These are phyloP conservation scores for Penicillium chermesinum DNA, from an alignment of 495 filamentous ascomycete genomes.

Conservation along the genomic window DNA sequence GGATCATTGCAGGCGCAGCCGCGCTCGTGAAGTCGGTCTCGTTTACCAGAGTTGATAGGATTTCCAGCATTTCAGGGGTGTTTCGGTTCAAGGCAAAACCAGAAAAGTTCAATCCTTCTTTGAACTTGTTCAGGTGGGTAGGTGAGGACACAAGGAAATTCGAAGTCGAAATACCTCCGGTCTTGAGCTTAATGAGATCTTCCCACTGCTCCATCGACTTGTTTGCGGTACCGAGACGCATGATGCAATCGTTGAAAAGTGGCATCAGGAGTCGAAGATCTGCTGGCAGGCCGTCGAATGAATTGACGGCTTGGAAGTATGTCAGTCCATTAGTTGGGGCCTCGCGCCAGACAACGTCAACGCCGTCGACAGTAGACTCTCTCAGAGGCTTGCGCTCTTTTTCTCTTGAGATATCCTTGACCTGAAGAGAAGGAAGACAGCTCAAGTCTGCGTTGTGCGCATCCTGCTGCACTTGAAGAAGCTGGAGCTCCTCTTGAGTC, in stretches of 20 bases:
- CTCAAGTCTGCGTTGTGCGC: slow-evolving; percentile 77
- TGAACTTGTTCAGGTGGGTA: slow-evolving; percentile 58
- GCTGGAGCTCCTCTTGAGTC: slow-evolving; percentile 68
- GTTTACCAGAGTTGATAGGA: slow-evolving; percentile 69
- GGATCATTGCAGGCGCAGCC: slow-evolving; percentile 72
- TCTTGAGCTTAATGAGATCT: slow-evolving; percentile 92
- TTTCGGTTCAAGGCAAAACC: slow-evolving; percentile 87
- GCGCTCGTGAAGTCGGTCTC: slow-evolving; percentile 87
- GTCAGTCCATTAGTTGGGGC: slow-evolving; percentile 93
- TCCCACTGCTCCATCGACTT: slow-evolving; percentile 92
- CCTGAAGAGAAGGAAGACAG: slow-evolving; percentile 80
- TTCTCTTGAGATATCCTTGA: slow-evolving; percentile 78
- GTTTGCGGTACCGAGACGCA: slow-evolving; percentile 83
- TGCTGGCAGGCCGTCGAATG: slow-evolving; percentile 72
- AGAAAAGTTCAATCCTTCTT: slow-evolving; percentile 75
- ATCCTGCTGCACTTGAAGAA: slow-evolving; percentile 75
- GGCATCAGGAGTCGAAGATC: slow-evolving; percentile 82
- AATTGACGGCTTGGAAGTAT: slow-evolving; percentile 87
- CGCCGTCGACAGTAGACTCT: slow-evolving; percentile 58
- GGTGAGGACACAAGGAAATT: slow-evolving; percentile 76
- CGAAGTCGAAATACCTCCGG: slow-evolving; percentile 78
- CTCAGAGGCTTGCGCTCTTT: slow-evolving; percentile 66
- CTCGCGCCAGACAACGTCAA: slow-evolving; percentile 82
- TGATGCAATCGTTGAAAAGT: slow-evolving; percentile 85
- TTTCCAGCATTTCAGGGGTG: slow-evolving; percentile 82